Evolutionary conservation across 2,329 filamentous ascomycete genomes (phyloP), one percentile per base, ranked within the genome.

Genomic region (Verticillium zaregamsianum): DNA sequence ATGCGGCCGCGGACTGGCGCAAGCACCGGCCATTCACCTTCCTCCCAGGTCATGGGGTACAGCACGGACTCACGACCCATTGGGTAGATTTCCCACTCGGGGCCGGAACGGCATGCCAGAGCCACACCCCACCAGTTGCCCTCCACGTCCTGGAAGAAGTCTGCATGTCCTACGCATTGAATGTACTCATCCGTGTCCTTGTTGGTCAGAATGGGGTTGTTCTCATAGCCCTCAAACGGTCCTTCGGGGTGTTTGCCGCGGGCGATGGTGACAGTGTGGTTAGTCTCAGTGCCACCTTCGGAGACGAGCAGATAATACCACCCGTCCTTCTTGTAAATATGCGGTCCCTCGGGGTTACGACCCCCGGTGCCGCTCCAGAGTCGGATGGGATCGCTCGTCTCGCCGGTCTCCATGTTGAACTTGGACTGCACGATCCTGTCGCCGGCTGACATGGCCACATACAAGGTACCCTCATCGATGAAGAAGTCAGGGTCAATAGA

Each of bases 111-210:
- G 3, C 76, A 77, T 1, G 76, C 76, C 17, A 79, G 69, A 2
- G 76, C 76, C 7, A 76, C 74, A 0, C 71, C 73, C 77, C 77
- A 79, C 75, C 77, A 80, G 61, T 76, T 74, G 0, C 70, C 73
- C 0, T 63, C 59, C 0, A 65, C 64, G 62, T 86, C 84, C 57
- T 83, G 78, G 63, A 87, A 86, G 2, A 86, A 63, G 64, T 87
- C 84, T 0, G 81, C 80, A 59, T 87, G 85, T 0, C 84, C 84
- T 0, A 85, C 79, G 1, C 82, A 82, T 65, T 86, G 83, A 61
- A 79, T 80, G 59, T 78, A 80, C 23, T 67, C 72, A 1, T 73
- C 75, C 0, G 77, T 80, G 49, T 80, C 79, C 11, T 73, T 73
- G 15, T 78, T 79, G 0, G 77, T 81, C 4, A 84, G 67, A 0